These are phyloP conservation scores for Pezicula radicicola DNA, from an alignment of 2,329 filamentous ascomycete genomes.

Conservation along the genomic window DNA sequence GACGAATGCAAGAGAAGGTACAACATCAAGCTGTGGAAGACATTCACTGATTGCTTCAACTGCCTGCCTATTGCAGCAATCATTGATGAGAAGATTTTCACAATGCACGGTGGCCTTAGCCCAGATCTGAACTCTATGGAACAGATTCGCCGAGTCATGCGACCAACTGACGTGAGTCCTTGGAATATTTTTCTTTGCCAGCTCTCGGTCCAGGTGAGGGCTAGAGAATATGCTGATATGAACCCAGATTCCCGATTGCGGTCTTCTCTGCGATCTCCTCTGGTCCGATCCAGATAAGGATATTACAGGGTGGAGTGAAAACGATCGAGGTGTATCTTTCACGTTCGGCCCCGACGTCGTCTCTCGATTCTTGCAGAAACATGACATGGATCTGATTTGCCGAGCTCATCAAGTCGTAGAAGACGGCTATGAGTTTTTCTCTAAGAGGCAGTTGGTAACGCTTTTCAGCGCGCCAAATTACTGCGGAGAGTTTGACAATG, in stretches of 20 bases:
- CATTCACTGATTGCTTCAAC: constrained; percentile 99
- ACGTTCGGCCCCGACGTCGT: constrained; percentile 98
- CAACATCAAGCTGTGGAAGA: constrained; percentile 99
- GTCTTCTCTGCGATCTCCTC: constrained; percentile 92
- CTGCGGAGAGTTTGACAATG: constrained; percentile 99
- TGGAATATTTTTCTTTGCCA: constrained; percentile 18
- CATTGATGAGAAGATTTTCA: constrained; percentile 99
- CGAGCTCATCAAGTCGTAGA: constrained; percentile 98
- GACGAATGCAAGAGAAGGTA: constrained; percentile 99
- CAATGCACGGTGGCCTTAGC: constrained; percentile 97
- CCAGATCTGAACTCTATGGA: constrained; percentile 99
- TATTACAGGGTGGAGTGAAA: constrained; percentile 98
- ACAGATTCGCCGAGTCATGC: constrained; percentile 98
- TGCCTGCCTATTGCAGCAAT: constrained; percentile 97
- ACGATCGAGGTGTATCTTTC: constrained; percentile 97
- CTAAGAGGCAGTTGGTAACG: constrained; percentile 94
- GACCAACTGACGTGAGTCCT: constrained; percentile 88
- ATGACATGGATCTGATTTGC: constrained; percentile 99
- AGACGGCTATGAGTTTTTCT: constrained; percentile 99
- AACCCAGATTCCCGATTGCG: constrained; percentile 89
- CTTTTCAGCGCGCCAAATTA: constrained; percentile 98
- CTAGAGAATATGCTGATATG: constrained; percentile 29
- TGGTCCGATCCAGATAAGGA: constrained; percentile 99
- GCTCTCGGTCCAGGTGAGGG: constrained; percentile 23
- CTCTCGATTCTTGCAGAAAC: constrained; percentile 95